phyloP scores from a whole-genome alignment of 805 yeast genomes.

The Candida adriatica region DNA sequence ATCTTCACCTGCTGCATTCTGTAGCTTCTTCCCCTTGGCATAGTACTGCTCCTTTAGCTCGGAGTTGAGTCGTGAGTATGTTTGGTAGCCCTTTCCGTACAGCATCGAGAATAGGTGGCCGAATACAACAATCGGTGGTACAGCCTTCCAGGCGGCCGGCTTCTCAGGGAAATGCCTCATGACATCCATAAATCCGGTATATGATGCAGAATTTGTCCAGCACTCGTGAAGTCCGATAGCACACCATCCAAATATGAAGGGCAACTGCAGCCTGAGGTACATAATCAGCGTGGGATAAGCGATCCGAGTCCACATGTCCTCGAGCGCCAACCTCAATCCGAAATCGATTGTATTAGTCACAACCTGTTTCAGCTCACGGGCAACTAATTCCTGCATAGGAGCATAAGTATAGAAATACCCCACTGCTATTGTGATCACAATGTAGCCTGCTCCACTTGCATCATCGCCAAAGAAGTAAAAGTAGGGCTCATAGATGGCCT shows the following conservation, averaged over 20 bases:
- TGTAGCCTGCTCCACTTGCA: not conserved
- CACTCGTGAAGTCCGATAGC: not conserved
- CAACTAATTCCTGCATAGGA: not conserved
- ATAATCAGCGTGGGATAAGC: not conserved
- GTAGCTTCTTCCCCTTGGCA: slow-evolving; percentile 49
- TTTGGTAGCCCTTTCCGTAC: not conserved
- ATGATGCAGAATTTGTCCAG: too few species aligned
- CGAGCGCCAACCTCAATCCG: slow-evolving; percentile 1
- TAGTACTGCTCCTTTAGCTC: slow-evolving; percentile 53
- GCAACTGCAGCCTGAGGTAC: not conserved
- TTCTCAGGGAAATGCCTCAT: not conserved
- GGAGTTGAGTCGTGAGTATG: slow-evolving; percentile 26
- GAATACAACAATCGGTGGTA: not conserved
- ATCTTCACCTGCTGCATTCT: slow-evolving; percentile 16
- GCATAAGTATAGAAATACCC: not conserved
- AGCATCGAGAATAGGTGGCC: slow-evolving; percentile 1
- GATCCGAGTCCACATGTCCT: slow-evolving; percentile 2
- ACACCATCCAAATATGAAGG: not conserved
- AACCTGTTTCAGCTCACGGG: not conserved
- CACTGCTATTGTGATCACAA: too few species aligned
- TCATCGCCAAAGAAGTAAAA: not conserved
- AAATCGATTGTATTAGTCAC: not conserved
- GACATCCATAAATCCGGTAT: too few species aligned
- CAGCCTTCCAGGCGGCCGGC: not conserved
- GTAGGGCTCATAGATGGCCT: not conserved